These are phyloP conservation scores for Nasturtium officinale DNA, from an alignment of 345 rosid species.

Conservation along the genomic window DNA sequence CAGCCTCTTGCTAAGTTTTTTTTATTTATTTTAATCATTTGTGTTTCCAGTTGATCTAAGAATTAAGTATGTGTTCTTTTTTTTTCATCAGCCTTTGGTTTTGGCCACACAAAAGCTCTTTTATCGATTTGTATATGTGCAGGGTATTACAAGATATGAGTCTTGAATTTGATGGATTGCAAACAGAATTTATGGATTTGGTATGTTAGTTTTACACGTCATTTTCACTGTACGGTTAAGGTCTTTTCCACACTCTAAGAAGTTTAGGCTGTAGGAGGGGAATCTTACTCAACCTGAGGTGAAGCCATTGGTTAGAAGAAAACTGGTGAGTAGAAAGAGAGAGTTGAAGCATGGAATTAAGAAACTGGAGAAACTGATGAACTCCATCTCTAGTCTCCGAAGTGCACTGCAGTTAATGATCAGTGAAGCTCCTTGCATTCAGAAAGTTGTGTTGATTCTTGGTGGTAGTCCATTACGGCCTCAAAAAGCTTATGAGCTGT, in stretches of 20 bases:
- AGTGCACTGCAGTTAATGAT: conserved; percentile 56
- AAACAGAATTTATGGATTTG: conserved; percentile 57
- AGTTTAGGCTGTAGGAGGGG: conserved; percentile 53
- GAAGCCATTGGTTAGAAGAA: conserved; percentile 57
- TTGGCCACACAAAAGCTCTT: not conserved
- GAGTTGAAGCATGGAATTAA: conserved; percentile 68
- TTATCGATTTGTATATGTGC: conserved; percentile 31
- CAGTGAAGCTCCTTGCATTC: conserved; percentile 49
- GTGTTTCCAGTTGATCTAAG: not conserved
- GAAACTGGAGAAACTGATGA: conserved; percentile 73
- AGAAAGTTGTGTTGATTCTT: conserved; percentile 61
- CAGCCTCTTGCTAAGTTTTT: not conserved
- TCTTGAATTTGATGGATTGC: conserved; percentile 60
- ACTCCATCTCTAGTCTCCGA: conserved; percentile 51
- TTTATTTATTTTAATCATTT: no score
- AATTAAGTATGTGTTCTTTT: not conserved
- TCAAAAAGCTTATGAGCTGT: conserved; percentile 60
- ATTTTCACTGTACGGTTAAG: conserved; percentile 13
- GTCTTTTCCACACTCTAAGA: conserved; percentile 38
- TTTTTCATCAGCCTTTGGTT: conserved; percentile 6
- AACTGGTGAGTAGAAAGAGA: conserved; percentile 56
- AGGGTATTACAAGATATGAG: conserved; percentile 77
- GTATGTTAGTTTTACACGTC: conserved; percentile 51
- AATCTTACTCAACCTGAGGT: conserved; percentile 48
- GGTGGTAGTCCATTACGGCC: conserved; percentile 86